Percentiles rank a stretch among this genome's conserved stretches.
These are phyloP conservation scores for Moniliophthora roreri DNA, from an alignment of 1,284 basidiomycete species.

Conservation along the genomic window DNA sequence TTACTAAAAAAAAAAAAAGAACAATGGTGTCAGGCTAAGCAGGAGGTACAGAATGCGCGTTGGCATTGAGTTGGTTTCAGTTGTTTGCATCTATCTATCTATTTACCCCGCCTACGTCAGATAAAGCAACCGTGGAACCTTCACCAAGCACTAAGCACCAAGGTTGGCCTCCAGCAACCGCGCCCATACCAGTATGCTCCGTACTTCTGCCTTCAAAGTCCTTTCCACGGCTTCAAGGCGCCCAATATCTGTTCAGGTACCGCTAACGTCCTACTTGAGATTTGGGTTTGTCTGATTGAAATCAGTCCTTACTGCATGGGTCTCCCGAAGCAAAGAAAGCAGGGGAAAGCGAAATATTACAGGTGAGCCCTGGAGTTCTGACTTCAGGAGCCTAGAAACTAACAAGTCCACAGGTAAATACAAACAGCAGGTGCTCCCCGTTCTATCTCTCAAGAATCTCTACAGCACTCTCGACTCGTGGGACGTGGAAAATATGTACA, in stretches of 20 bases:
- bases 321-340: slow-evolving; percentile 83
- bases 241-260: slow-evolving; percentile 65
- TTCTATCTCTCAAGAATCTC: neutral
- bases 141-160: neutral
- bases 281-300: slow-evolving; percentile 9
- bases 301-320: slow-evolving; percentile 64
- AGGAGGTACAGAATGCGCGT: too few species aligned
- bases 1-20: too few species aligned
- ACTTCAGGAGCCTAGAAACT: neutral
- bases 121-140: neutral
- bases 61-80: too few species aligned
- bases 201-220: slow-evolving; percentile 24
- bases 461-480: slow-evolving; percentile 73
- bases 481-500: slow-evolving; percentile 88
- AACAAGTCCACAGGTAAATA: too few species aligned
- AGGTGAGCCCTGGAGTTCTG: slow-evolving; percentile 27
- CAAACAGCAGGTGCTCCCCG: neutral
- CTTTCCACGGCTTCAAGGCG: slow-evolving; percentile 33
- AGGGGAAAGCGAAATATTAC: slow-evolving; percentile 72
- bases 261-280: slow-evolving; percentile 7
- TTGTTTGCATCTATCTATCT: neutral
- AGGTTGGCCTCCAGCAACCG: neutral
- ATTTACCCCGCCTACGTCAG: slow-evolving; percentile 4
- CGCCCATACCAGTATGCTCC: slow-evolving; percentile 18
- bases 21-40: too few species aligned